phyloP scores from a whole-genome alignment of 23 red algal species.

The Chondrus crispus region DNA sequence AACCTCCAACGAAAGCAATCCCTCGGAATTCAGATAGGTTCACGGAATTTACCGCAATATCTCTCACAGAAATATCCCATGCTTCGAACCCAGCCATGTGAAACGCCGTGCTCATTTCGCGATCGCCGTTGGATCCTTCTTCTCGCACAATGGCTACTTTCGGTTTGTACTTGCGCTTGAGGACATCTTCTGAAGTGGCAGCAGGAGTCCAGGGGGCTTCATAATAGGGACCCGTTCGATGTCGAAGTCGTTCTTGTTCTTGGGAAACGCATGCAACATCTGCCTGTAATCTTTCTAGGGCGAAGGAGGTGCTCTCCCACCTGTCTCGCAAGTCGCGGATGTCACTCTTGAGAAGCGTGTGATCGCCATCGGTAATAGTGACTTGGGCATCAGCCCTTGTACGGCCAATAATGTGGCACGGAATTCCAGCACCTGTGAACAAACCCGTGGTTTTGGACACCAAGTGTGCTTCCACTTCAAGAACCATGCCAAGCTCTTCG shows the following conservation, averaged over 20 bases:
- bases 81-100: slow-evolving; percentile 90
- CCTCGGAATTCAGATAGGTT: slow-evolving; percentile 75
- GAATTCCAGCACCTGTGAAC: slow-evolving; percentile 20
- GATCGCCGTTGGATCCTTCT: slow-evolving; percentile 99
- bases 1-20: slow-evolving; percentile 91
- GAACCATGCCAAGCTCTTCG: slow-evolving; percentile 83
- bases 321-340: slow-evolving; percentile 70
- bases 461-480: slow-evolving; percentile 44
- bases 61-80: slow-evolving; percentile 82
- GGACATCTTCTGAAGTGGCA: slow-evolving; percentile 13
- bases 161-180: not conserved
- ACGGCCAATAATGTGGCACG: slow-evolving; percentile 32
- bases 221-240: slow-evolving; percentile 47
- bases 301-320: slow-evolving; percentile 93
- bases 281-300: slow-evolving; percentile 88
- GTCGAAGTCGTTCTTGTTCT: slow-evolving; percentile 25
- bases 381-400: slow-evolving; percentile 38
- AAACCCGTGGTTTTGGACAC: slow-evolving; percentile 16
- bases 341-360: slow-evolving; percentile 20
- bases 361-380: not conserved
- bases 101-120: slow-evolving; percentile 94
- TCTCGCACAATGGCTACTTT: slow-evolving; percentile 89
- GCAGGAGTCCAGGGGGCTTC: slow-evolving; percentile 34
- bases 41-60: slow-evolving; percentile 56
- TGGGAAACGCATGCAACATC: slow-evolving; percentile 51